Conservation (phyloP, 2,329 filamentous ascomycete genomes). For the Chrysoporthe puriensis region DNA sequence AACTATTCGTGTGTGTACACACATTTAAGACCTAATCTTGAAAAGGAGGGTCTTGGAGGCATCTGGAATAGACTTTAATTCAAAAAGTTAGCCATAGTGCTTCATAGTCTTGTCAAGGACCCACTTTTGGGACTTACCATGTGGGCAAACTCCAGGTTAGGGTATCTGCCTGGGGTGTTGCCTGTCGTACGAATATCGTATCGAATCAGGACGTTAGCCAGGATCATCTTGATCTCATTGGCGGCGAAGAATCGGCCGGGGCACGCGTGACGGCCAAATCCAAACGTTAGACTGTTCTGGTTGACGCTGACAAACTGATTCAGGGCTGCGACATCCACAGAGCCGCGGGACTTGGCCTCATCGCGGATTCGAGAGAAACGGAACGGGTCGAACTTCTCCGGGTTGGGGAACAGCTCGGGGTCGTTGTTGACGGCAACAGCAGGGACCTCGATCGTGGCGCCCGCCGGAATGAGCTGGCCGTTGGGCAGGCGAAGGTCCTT, state of each 20-base stretch:
- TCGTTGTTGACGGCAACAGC: slow-evolving; percentile 43
- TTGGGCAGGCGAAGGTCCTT: slow-evolving; percentile 56
- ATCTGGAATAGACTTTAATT: too few relatives aligned
- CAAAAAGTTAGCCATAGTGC: too few relatives aligned
- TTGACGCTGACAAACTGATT: slow-evolving; percentile 46
- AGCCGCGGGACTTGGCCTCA: slow-evolving; percentile 31
- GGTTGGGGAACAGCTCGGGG: slow-evolving; percentile 40
- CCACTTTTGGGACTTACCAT: background rate
- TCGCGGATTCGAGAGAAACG: slow-evolving; percentile 43
- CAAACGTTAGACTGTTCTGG: slow-evolving; percentile 41
- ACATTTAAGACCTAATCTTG: too few relatives aligned
- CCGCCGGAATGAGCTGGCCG: slow-evolving; percentile 52
- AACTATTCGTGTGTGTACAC: too few relatives aligned
- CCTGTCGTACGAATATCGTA: slow-evolving; percentile 34
- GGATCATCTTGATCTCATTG: slow-evolving; percentile 42
- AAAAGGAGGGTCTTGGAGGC: too few relatives aligned
- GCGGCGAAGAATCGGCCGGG: slow-evolving; percentile 44
- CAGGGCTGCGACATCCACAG: slow-evolving; percentile 38
- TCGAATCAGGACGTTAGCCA: slow-evolving; percentile 35
- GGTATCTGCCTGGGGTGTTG: background rate
- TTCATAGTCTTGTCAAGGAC: too few relatives aligned
- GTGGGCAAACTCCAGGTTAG: slow-evolving; percentile 5
- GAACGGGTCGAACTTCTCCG: slow-evolving; percentile 44
- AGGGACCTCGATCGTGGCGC: slow-evolving; percentile 46
- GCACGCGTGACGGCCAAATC: slow-evolving; percentile 45